These are phyloP conservation scores for Colletotrichum tanaceti DNA, from an alignment of 2,329 filamentous ascomycete species.

Conservation along the genomic window DNA sequence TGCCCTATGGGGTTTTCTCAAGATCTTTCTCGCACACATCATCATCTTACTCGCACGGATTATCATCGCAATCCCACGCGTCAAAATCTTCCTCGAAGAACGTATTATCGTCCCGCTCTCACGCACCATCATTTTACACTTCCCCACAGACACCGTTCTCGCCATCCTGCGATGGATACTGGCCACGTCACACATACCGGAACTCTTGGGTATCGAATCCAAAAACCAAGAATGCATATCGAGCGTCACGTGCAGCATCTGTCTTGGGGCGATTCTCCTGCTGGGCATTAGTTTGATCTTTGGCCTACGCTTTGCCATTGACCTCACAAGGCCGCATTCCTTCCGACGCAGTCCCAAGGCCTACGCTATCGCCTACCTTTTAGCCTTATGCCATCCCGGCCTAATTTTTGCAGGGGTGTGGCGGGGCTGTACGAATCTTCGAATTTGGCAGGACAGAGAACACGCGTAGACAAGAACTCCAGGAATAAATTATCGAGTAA, in stretches of 20 bases:
- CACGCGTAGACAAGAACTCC: no score
- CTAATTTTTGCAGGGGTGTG: background rate
- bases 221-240: background rate
- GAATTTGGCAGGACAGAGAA: no score
- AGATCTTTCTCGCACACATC: background rate
- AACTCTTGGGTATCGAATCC: background rate
- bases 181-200: background rate
- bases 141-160: background rate
- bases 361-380: background rate
- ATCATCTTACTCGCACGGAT: background rate
- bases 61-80: background rate
- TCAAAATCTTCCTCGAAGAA: no score
- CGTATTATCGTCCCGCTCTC: background rate
- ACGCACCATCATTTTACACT: background rate
- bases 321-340: background rate
- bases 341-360: background rate
- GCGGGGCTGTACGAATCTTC: background rate
- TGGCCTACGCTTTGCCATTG: background rate
- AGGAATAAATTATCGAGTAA: no score
- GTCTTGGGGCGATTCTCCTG: background rate
- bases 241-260: background rate
- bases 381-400: background rate
- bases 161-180: background rate
- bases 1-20: background rate
- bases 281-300: background rate